A percentile compares a stretch with the other conserved stretches of the same genome.
phyloP scores from a whole-genome alignment of 768 basidiomycete genomes.

The Daedaleopsis nitida region DNA sequence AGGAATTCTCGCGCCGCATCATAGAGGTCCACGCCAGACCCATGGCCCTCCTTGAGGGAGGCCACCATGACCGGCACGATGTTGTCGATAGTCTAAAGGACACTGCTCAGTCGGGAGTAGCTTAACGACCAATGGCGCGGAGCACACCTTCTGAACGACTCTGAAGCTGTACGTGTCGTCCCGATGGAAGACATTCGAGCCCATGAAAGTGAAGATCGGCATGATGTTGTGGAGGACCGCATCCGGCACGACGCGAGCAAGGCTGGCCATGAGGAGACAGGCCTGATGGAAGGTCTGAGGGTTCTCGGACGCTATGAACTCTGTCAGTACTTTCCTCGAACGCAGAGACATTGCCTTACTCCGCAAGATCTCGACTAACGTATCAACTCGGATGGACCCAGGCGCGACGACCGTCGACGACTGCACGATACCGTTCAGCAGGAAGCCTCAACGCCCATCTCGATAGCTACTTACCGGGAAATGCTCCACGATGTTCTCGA shows the following conservation, averaged over 20 bases:
- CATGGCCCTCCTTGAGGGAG: conserved; percentile 64
- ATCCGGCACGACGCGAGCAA: conserved; percentile 85
- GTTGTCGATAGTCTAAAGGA: conserved; percentile 78
- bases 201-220: conserved; percentile 99
- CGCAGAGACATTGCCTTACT: conserved; percentile 42
- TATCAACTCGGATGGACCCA: conserved; percentile 72
- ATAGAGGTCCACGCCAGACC: conserved; percentile 59
- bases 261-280: conserved; percentile 79
- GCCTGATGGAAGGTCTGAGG: conserved; percentile 96
- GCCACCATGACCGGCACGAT: conserved; percentile 93
- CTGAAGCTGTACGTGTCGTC: conserved; percentile 96
- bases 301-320: conserved; percentile 72
- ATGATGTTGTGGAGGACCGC: conserved; percentile 93
- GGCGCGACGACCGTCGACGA: conserved; percentile 54
- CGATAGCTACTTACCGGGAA: conserved; percentile 46
- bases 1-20: conserved; percentile 79
- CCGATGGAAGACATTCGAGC: conserved; percentile 95
- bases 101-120: not conserved
- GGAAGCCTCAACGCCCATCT: no score
- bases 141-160: conserved; percentile 84
- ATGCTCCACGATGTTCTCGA: conserved; percentile 64
- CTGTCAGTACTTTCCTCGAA: not conserved
- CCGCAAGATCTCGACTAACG: conserved; percentile 85
- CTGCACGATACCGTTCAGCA: conserved; percentile 34
- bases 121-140: no score